Base-by-base conservation (phyloP, 139 green algal species). In the Chlorokybus atmophyticus region DNA sequence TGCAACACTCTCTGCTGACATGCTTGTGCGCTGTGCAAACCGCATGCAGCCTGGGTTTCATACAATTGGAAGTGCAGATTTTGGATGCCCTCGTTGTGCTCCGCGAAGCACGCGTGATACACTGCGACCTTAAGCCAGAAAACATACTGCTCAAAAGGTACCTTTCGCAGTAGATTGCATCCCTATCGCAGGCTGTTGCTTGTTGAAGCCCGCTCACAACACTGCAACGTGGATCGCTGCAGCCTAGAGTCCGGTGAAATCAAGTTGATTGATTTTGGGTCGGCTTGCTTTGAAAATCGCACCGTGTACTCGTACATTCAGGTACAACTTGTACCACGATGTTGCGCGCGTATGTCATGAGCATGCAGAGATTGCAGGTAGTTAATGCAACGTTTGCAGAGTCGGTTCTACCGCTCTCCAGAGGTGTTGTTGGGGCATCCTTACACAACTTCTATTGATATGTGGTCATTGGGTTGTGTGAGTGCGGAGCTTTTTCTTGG, bases 101-200 rank as follows among this genome's bases (percentile, higher is more conserved):
- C 30, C 69, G 79, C 8, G 77, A 87, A 3, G 81, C 82, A 1
- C 57, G 61, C 55, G 87, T 98, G 70, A 90, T 98, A 29, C 91
- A 98, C 78, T 97, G 91, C 66, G 91, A 98, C 70, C 72, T 98
- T 1, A 98, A 98, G 78, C 91, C 91, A 0, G 91, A 98, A 73
- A 98, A 98, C 73, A 86, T 98, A 35, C 75, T 98, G 58, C 69
- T 95, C 26, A 80, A 75, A 32, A 59, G 57, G 63, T 71, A 10
- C 21, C 31, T 59, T 17, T 62, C 25, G 8, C 10, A 14, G 14
- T 8, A 38, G 14, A 19, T 47, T n/a, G 39, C 39, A n/a, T 47
- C 19, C 19, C 19, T 19, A 47, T 47, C 19, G 19, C 19, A 47
- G 39, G 39, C 19, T 19, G 39, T 47, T 19, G 19, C 19, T 19